phyloP scores from a whole-genome alignment of 805 yeast genomes.

The Yueomyces sp. region DNA sequence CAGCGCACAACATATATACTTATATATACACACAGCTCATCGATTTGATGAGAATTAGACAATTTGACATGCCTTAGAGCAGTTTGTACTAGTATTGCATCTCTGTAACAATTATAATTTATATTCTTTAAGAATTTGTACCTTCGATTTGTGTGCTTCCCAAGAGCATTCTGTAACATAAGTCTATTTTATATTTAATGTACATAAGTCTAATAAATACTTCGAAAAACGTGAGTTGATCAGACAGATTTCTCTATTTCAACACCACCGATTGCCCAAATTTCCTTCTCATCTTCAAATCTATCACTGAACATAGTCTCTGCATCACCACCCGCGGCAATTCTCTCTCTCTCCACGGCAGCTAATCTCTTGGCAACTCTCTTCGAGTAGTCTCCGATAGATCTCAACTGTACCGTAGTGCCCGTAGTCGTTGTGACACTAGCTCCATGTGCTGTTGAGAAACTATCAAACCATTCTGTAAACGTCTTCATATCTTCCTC shows the following conservation, averaged over 20 bases:
- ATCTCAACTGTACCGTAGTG: slow-evolving; percentile 49
- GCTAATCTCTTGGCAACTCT: slow-evolving; percentile 87
- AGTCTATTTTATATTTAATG: no score
- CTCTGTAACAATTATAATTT: no score
- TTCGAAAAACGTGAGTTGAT: neutral
- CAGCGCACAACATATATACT: no score
- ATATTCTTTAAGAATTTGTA: no score
- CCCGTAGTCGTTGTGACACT: slow-evolving; percentile 25
- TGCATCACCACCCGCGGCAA: slow-evolving; percentile 80
- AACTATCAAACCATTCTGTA: slow-evolving; percentile 46
- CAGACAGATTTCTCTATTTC: slow-evolving; percentile 27
- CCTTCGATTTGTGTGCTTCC: no score
- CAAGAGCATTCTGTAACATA: no score
- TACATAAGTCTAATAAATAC: no score
- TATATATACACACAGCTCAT: no score
- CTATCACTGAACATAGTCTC: slow-evolving; percentile 77
- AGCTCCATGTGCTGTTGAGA: slow-evolving; percentile 15
- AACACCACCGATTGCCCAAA: slow-evolving; percentile 77
- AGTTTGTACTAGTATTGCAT: no score
- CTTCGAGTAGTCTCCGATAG: slow-evolving; percentile 77
- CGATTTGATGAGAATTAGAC: no score
- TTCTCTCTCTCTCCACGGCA: slow-evolving; percentile 71
- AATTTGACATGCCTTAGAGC: no score
- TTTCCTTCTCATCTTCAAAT: slow-evolving; percentile 73
- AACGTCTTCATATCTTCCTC: slow-evolving; percentile 43